A percentile compares a stretch with the other conserved stretches of the same genome.
Conservation (phyloP, 306 rosid genomes). For the Vachellia collinsii region DNA sequence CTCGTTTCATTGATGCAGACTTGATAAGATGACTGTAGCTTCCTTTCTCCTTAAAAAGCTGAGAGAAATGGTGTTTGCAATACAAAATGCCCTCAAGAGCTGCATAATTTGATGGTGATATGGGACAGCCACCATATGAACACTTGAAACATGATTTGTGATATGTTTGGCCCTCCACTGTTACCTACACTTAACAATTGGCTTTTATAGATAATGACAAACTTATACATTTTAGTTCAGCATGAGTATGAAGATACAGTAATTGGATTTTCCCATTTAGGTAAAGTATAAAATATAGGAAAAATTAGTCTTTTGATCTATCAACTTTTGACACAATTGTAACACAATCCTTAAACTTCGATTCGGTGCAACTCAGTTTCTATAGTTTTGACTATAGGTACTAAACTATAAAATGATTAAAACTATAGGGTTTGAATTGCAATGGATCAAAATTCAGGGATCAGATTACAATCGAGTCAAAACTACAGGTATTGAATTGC, state of each 20-base stretch:
- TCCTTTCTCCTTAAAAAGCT: constrained; percentile 94
- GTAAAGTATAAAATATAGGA: no score
- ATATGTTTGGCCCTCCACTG: constrained; percentile 87
- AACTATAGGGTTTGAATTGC: no score
- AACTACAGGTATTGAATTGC: no score
- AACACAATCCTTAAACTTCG: no score
- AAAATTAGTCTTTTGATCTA: no score
- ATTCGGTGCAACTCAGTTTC: no score
- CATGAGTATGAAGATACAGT: not conserved
- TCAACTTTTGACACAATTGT: no score
- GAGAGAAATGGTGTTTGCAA: constrained; percentile 97
- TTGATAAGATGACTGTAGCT: constrained; percentile 73
- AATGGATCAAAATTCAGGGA: no score
- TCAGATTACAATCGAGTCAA: no score
- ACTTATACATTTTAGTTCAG: not conserved
- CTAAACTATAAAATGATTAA: no score
- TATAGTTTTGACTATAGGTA: no score
- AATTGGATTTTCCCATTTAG: not conserved
- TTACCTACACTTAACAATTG: constrained; percentile 62
- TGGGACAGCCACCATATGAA: constrained; percentile 92
- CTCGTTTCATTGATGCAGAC: constrained; percentile 74
- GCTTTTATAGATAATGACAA: not conserved
- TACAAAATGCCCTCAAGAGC: constrained; percentile 92
- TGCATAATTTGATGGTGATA: constrained; percentile 90
- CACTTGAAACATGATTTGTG: constrained; percentile 95